Conservation (phyloP, 2,329 filamentous ascomycete genomes). For the Claviceps humidiphila region DNA sequence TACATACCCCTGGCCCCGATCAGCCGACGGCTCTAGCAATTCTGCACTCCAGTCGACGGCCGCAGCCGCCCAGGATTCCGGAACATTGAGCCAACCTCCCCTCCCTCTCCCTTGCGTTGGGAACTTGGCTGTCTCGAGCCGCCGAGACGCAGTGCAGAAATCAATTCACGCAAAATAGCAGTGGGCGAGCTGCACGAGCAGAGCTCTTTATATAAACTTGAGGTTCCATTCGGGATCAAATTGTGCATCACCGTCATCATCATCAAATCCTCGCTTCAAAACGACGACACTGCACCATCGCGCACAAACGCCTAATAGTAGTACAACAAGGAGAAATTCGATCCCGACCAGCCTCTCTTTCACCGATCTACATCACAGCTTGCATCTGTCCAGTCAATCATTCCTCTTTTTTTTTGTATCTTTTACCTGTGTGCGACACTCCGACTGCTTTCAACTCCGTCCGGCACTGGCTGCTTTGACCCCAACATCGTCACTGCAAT, state of each 20-base stretch:
- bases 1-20: not conserved
- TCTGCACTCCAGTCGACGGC: constrained; percentile 7
- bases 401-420: not conserved
- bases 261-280: not conserved
- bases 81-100: constrained; percentile 4
- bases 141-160: constrained; percentile 3
- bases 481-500: not conserved
- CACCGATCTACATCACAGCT: no score
- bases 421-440: not conserved
- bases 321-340: not conserved
- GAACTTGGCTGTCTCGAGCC: constrained; percentile 1
- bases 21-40: not conserved
- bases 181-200: not conserved
- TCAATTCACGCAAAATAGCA: not conserved
- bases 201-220: constrained; percentile 7
- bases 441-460: not conserved
- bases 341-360: not conserved
- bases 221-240: not conserved
- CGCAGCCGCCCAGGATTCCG: not conserved
- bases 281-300: no score
- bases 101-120: constrained; percentile 6
- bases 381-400: no score
- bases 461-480: not conserved
- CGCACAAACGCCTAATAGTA: not conserved
- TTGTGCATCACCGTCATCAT: not conserved